These are phyloP conservation scores for Podaxis sp. DNA, from an alignment of 768 basidiomycete genomes.

Conservation along the genomic window DNA sequence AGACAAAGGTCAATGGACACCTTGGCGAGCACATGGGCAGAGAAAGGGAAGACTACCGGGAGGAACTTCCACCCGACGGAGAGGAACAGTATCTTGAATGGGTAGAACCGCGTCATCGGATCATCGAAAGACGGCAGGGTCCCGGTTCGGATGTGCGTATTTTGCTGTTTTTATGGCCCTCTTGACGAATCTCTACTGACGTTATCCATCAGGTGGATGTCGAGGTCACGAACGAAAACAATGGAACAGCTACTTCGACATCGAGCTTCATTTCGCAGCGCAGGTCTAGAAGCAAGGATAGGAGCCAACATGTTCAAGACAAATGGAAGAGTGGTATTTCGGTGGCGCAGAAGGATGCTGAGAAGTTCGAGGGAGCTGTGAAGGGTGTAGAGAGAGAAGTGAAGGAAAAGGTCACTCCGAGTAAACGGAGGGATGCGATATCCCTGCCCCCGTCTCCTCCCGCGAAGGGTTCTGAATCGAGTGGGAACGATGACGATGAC, in stretches of 20 bases:
- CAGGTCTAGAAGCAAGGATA: slow-evolving; percentile 30
- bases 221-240: background rate
- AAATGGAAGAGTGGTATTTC: slow-evolving; percentile 23
- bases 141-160: slow-evolving; percentile 31
- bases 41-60: slow-evolving; percentile 19
- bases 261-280: slow-evolving; percentile 66
- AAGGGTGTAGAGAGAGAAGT: slow-evolving; percentile 18
- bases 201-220: slow-evolving; percentile 13
- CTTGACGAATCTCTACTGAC: background rate
- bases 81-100: slow-evolving; percentile 24
- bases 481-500: slow-evolving; percentile 45
- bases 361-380: slow-evolving; percentile 25
- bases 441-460: slow-evolving; percentile 15
- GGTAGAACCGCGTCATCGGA: slow-evolving; percentile 26
- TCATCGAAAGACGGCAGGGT: slow-evolving; percentile 26
- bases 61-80: slow-evolving; percentile 23
- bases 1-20: slow-evolving; percentile 9
- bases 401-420: slow-evolving; percentile 7
- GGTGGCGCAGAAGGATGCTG: slow-evolving; percentile 23
- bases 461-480: slow-evolving; percentile 18
- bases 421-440: background rate
- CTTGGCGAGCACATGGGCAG: slow-evolving; percentile 5
- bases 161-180: slow-evolving; percentile 4
- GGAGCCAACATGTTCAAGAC: slow-evolving; percentile 21
- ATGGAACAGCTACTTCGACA: background rate